These are phyloP conservation scores for Jacaranda copaia DNA, from an alignment of 257 asterid genomes.

Conservation along the genomic window DNA sequence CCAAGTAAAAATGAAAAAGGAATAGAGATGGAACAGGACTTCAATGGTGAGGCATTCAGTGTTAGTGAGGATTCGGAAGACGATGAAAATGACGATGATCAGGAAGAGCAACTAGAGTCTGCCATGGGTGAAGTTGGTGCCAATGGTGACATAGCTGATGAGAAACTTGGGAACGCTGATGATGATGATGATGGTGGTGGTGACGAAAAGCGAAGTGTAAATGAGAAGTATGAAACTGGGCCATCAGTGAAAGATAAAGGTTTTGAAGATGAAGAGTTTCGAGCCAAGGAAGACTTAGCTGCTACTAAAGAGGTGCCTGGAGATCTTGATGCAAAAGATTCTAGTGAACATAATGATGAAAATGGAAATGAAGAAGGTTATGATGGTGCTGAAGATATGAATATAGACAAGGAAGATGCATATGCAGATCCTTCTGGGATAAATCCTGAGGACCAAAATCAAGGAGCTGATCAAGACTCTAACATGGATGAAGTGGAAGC, in stretches of 20 bases:
- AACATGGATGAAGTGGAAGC: conserved; percentile 52
- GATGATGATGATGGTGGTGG: conserved; percentile 45
- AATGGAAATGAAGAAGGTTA: conserved; percentile 51
- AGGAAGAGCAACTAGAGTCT: conserved; percentile 76
- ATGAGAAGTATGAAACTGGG: conserved; percentile 84
- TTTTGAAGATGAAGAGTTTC: conserved; percentile 66
- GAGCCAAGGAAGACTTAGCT: conserved; percentile 73
- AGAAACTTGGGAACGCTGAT: conserved; percentile 64
- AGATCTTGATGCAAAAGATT: conserved; percentile 52
- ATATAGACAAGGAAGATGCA: conserved; percentile 70
- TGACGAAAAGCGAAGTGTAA: conserved; percentile 43
- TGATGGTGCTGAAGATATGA: conserved; percentile 65
- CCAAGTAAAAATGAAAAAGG: conserved; percentile 80
- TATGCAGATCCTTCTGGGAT: conserved; percentile 70
- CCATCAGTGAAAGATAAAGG: conserved; percentile 65
- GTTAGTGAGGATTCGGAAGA: conserved; percentile 82
- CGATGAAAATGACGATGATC: conserved; percentile 60
- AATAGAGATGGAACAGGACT: conserved; percentile 94
- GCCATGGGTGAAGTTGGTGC: conserved; percentile 85
- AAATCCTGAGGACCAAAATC: conserved; percentile 61
- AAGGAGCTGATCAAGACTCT: conserved; percentile 53
- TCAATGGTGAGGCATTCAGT: conserved; percentile 65
- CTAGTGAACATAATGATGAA: conserved; percentile 49
- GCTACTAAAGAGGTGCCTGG: conserved; percentile 49
- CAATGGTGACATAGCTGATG: conserved; percentile 73